Conservation (phyloP, 129 eudicot species). For the Tagetes erecta region DNA sequence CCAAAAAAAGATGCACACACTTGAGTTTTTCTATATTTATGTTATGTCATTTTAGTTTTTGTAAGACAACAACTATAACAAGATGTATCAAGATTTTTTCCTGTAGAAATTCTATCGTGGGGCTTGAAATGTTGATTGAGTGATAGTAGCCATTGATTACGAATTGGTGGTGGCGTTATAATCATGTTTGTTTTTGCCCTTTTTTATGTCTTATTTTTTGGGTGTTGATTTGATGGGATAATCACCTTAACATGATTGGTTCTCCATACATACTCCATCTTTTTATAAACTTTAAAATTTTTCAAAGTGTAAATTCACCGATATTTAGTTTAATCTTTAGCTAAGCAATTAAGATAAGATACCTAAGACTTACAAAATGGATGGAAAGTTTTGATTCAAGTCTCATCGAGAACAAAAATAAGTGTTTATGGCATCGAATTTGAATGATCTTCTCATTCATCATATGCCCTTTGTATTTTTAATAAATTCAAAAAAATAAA, state of each 20-base stretch:
- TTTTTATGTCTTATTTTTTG: conserved; percentile 28
- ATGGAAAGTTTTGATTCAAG: too few relatives aligned
- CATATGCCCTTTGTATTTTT: too few relatives aligned
- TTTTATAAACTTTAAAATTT: conserved; percentile 2
- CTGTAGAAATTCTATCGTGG: conserved; percentile 30
- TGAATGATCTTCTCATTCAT: too few relatives aligned
- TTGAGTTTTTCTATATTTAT: background rate
- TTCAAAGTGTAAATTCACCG: conserved; percentile 1
- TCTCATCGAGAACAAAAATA: too few relatives aligned
- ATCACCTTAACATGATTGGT: conserved; percentile 52
- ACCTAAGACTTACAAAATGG: too few relatives aligned
- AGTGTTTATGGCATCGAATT: too few relatives aligned
- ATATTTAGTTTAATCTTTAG: background rate
- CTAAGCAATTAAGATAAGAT: too few relatives aligned
- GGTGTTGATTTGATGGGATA: conserved; percentile 30
- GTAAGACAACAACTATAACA: background rate
- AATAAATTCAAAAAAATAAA: too few relatives aligned
- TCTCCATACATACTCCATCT: conserved; percentile 19
- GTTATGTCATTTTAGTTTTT: background rate
- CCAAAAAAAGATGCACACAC: too few relatives aligned
- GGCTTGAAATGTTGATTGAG: conserved; percentile 47
- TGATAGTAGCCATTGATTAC: conserved; percentile 46
- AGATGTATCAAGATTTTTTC: background rate
- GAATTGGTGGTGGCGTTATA: conserved; percentile 30
- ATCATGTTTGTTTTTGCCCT: conserved; percentile 32